These are phyloP conservation scores for Sporothrix protearum DNA, from an alignment of 2,329 filamentous ascomycete genomes.

Conservation along the genomic window DNA sequence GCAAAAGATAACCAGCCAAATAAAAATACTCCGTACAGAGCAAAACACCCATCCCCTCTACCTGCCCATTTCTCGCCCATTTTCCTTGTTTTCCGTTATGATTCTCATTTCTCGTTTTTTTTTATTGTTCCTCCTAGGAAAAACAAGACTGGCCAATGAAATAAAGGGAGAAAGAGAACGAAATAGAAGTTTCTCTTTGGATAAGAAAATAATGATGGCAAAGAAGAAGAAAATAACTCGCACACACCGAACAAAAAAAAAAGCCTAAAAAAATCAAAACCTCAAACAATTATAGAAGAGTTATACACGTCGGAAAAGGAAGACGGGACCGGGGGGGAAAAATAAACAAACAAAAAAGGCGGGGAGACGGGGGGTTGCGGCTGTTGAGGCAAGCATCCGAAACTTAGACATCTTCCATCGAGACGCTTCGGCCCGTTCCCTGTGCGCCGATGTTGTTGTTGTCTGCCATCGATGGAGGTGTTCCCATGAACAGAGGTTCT, in stretches of 20 bases:
- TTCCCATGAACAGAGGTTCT: too few relatives aligned
- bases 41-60: background rate
- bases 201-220: slow-evolving; percentile 9
- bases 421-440: too few relatives aligned
- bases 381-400: background rate
- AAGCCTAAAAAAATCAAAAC: background rate
- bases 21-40: background rate
- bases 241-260: background rate
- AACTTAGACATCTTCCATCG: too few relatives aligned
- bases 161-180: background rate
- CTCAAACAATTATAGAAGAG: slow-evolving; percentile 15
- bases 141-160: background rate
- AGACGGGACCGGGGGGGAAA: too few relatives aligned
- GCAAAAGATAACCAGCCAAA: slow-evolving; percentile 7
- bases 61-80: background rate
- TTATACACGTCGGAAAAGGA: slow-evolving; percentile 7
- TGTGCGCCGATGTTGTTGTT: background rate
- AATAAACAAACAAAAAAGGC: too few relatives aligned
- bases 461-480: background rate
- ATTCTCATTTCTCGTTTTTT: background rate
- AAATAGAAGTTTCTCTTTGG: background rate
- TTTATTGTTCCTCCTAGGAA: background rate
- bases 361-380: too few relatives aligned
- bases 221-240: background rate
- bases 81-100: background rate